Percentiles rank a stretch among this genome's conserved stretches.
These are phyloP conservation scores for Schizonepeta tenuifolia DNA, from an alignment of 257 asterid genomes.

Conservation along the genomic window DNA sequence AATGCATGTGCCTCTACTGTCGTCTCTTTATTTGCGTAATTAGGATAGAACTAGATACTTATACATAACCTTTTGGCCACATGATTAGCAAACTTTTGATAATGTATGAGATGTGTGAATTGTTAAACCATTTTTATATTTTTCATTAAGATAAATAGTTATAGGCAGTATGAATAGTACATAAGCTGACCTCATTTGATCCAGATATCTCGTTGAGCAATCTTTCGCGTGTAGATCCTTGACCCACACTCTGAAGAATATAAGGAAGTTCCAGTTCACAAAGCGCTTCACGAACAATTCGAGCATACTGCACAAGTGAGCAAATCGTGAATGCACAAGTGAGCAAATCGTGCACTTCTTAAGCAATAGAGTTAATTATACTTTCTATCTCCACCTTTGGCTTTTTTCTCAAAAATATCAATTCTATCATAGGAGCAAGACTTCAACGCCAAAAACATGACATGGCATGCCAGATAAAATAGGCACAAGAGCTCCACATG, in stretches of 20 bases:
- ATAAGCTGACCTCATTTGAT: conserved; percentile 57
- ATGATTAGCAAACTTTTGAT: background rate
- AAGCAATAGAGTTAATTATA: background rate
- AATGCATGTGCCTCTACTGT: too few species aligned
- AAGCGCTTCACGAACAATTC: conserved; percentile 81
- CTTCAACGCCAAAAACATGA: too few species aligned
- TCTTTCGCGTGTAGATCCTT: conserved; percentile 58
- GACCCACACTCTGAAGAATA: conserved; percentile 62
- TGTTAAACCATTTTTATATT: background rate
- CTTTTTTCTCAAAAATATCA: too few species aligned
- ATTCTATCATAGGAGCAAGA: too few species aligned
- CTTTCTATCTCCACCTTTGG: too few species aligned
- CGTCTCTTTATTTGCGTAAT: too few species aligned
- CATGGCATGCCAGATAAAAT: too few species aligned
- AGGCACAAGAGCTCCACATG: too few species aligned
- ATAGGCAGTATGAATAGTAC: background rate
- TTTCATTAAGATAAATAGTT: background rate
- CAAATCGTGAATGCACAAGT: background rate
- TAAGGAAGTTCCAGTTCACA: conserved; percentile 84
- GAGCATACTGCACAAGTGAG: too few species aligned
- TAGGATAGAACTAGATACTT: background rate
- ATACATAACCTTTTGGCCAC: background rate
- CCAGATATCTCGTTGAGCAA: conserved; percentile 61
- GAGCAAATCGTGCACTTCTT: background rate
- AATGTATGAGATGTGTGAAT: background rate